Conservation (phyloP, 2,329 filamentous ascomycete species). For the Fusarium nelsonii region DNA sequence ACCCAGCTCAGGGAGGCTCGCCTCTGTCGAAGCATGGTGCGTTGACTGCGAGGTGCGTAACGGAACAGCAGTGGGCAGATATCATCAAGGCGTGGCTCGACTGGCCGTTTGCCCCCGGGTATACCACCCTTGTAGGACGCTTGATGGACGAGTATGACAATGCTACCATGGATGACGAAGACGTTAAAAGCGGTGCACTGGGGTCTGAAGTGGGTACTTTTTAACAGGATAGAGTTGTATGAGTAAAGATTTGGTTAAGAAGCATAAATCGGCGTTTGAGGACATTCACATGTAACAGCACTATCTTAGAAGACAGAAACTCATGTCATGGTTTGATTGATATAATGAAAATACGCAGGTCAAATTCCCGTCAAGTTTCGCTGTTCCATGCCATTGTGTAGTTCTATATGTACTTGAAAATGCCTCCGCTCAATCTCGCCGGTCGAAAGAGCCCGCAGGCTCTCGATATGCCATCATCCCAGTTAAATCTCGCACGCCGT, state of each 20-base stretch:
- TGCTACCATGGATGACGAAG: slow-evolving; percentile 42
- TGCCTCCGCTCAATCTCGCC: slow-evolving; percentile 14
- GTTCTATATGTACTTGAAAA: slow-evolving; percentile 35
- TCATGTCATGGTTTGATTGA: slow-evolving; percentile 21
- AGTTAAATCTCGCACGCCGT: slow-evolving; percentile 24
- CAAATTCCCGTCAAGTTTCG: slow-evolving; percentile 16
- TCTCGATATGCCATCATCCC: slow-evolving; percentile 29
- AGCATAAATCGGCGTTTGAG: slow-evolving; percentile 18
- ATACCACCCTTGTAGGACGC: slow-evolving; percentile 62
- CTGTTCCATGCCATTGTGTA: slow-evolving; percentile 16
- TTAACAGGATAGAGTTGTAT: not conserved
- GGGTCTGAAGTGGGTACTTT: slow-evolving; percentile 18
- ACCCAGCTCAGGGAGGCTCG: slow-evolving; percentile 62
- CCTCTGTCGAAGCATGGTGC: slow-evolving; percentile 55
- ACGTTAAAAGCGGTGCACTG: slow-evolving; percentile 38
- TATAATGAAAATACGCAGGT: slow-evolving; percentile 31
- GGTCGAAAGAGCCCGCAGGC: slow-evolving; percentile 22
- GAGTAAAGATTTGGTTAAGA: not conserved
- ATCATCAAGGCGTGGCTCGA: slow-evolving; percentile 70
- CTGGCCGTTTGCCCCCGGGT: slow-evolving; percentile 73
- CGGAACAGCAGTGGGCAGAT: slow-evolving; percentile 67
- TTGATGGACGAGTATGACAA: slow-evolving; percentile 49
- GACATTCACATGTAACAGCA: slow-evolving; percentile 5
- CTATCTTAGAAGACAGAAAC: slow-evolving; percentile 1
- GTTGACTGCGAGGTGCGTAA: slow-evolving; percentile 63